These are phyloP conservation scores for Sphenostylis stenocarpa DNA, from an alignment of 306 rosid genomes.

Conservation along the genomic window DNA sequence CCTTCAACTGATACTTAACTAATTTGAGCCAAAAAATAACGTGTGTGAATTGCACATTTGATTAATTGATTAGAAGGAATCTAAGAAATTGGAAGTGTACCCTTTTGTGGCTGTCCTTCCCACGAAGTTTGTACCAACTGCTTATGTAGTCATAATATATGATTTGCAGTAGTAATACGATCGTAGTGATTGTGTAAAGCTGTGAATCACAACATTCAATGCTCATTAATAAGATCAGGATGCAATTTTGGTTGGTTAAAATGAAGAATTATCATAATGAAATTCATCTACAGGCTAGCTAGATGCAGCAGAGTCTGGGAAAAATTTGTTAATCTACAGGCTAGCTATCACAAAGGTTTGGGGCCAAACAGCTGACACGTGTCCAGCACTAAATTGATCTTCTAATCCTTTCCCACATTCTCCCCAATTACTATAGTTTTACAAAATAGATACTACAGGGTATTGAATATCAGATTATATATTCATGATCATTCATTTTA, in stretches of 20 bases:
- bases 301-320: not conserved
- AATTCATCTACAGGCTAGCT: not conserved
- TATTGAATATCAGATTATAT: not conserved
- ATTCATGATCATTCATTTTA: not conserved
- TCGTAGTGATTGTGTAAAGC: conserved; percentile 70
- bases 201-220: conserved; percentile 29
- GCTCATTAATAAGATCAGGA: not conserved
- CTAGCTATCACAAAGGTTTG: too few relatives aligned
- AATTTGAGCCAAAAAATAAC: not conserved
- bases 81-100: conserved; percentile 29
- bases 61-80: not conserved
- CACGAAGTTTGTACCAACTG: conserved; percentile 41
- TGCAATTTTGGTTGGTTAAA: not conserved
- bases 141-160: conserved; percentile 64
- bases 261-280: not conserved
- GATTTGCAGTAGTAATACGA: conserved; percentile 65
- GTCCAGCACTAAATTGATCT: not conserved
- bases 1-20: not conserved
- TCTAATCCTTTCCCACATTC: not conserved
- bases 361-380: not conserved
- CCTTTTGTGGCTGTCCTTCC: conserved; percentile 22
- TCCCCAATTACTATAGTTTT: not conserved
- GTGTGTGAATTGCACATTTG: not conserved
- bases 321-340: too few relatives aligned
- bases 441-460: not conserved